Percentiles rank a stretch among this genome's conserved stretches.
phyloP scores from a whole-genome alignment of 306 rosid genomes.

The Malus fusca region DNA sequence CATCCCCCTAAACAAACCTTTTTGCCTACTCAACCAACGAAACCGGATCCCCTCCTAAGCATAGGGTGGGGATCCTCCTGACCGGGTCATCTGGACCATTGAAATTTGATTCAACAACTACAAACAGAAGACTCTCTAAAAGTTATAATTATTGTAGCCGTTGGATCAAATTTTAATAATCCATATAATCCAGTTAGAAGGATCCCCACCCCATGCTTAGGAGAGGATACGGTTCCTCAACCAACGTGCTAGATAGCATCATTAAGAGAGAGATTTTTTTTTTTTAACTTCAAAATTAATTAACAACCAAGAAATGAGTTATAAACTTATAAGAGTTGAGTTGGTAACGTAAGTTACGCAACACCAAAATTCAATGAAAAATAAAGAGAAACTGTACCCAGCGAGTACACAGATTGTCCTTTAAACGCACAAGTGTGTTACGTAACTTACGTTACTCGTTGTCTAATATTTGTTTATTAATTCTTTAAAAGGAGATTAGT shows the following conservation, averaged over 20 bases:
- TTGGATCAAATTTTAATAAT: no score
- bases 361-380: neutral
- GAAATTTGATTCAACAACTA: no score
- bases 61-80: no score
- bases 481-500: no score
- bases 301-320: neutral
- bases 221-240: neutral
- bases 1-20: neutral
- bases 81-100: no score
- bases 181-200: rapidly evolving
- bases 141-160: no score
- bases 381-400: neutral
- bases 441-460: neutral
- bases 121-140: no score
- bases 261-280: neutral
- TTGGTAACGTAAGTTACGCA: neutral
- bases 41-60: no score
- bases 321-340: neutral
- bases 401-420: neutral
- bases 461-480: no score
- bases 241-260: neutral
- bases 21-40: neutral
- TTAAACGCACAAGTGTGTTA: neutral
- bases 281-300: neutral
- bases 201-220: no score